Percentiles rank a stretch among this genome's conserved stretches.
Evolutionary conservation across 2,329 filamentous ascomycete genomes (phyloP).

Genomic region (Rugonectria rugulosa): DNA sequence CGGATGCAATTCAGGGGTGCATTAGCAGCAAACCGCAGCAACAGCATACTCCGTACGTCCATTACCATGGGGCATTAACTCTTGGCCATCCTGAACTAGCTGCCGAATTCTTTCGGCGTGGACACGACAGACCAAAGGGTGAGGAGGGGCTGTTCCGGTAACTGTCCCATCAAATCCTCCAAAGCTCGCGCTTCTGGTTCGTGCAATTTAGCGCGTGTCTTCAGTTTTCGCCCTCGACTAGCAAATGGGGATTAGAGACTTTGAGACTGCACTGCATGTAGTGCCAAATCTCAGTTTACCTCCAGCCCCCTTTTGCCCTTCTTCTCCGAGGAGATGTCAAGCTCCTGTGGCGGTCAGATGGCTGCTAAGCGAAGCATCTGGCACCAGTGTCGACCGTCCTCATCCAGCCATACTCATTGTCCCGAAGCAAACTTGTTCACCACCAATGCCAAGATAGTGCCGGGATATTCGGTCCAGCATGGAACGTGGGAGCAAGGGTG

Average conservation of each 20-base stretch:
- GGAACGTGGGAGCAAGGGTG: slow-evolving; percentile 36
- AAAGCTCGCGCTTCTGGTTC: slow-evolving; percentile 18
- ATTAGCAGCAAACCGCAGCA: too few species aligned
- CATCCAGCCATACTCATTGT: background rate
- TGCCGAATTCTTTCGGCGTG: slow-evolving; percentile 21
- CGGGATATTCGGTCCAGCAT: slow-evolving; percentile 33
- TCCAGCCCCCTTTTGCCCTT: too few species aligned
- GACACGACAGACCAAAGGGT: background rate
- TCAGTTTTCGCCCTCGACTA: background rate
- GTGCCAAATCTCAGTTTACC: too few species aligned
- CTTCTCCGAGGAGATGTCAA: too few species aligned
- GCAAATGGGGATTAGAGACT: too few species aligned
- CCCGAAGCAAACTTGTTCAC: slow-evolving; percentile 27
- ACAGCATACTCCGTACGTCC: too few species aligned
- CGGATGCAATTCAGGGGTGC: slow-evolving; percentile 11
- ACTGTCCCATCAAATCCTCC: slow-evolving; percentile 20
- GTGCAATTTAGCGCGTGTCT: slow-evolving; percentile 1
- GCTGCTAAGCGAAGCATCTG: background rate
- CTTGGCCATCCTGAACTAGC: slow-evolving; percentile 30
- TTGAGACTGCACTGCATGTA: too few species aligned
- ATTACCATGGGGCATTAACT: slow-evolving; percentile 22
- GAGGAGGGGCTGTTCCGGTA: slow-evolving; percentile 27
- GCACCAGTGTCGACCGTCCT: background rate
- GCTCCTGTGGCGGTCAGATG: too few species aligned
- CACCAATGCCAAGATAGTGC: slow-evolving; percentile 25